A percentile compares a stretch with the other conserved stretches of the same genome.
Conservation (phyloP, 1,139 yeast genomes). For the Hyphopichia fennica region DNA sequence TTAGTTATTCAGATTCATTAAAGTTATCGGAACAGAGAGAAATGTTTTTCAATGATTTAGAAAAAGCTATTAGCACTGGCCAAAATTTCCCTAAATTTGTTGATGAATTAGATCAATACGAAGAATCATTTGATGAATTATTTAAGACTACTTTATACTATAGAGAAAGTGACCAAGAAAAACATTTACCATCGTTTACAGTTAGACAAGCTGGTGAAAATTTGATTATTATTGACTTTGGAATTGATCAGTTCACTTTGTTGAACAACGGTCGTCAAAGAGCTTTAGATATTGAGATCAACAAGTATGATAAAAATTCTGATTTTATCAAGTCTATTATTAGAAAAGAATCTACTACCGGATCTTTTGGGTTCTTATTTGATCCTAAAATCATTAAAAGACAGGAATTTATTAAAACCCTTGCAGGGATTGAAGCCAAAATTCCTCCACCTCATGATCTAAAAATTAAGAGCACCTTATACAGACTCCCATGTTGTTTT, state of each 20-base stretch:
- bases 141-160: conserved; percentile 15
- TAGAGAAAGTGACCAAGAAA: conserved; percentile 6
- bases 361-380: conserved; percentile 28
- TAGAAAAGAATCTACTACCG: conserved; percentile 26
- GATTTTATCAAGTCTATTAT: conserved; percentile 8
- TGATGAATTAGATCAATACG: conserved; percentile 18
- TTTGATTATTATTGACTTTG: conserved; percentile 32
- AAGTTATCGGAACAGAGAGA: conserved; percentile 18
- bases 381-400: conserved; percentile 20
- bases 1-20: conserved; percentile 26
- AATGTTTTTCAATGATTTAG: conserved; percentile 16
- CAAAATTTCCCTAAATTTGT: conserved; percentile 11
- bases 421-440: conserved; percentile 20
- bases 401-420: conserved; percentile 14
- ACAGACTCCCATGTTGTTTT: conserved; percentile 29
- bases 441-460: conserved; percentile 29
- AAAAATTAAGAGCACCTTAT: conserved; percentile 28
- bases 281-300: conserved; percentile 13
- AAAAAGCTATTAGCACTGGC: conserved; percentile 8
- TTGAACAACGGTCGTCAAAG: conserved; percentile 33
- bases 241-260: conserved; percentile 23
- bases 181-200: conserved; percentile 17
- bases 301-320: conserved; percentile 9
- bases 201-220: conserved; percentile 34
- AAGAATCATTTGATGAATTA: conserved; percentile 7